Percentiles rank a stretch among this genome's conserved stretches.
Conservation (phyloP, 768 basidiomycete species). For the Wakefieldia striispora region DNA sequence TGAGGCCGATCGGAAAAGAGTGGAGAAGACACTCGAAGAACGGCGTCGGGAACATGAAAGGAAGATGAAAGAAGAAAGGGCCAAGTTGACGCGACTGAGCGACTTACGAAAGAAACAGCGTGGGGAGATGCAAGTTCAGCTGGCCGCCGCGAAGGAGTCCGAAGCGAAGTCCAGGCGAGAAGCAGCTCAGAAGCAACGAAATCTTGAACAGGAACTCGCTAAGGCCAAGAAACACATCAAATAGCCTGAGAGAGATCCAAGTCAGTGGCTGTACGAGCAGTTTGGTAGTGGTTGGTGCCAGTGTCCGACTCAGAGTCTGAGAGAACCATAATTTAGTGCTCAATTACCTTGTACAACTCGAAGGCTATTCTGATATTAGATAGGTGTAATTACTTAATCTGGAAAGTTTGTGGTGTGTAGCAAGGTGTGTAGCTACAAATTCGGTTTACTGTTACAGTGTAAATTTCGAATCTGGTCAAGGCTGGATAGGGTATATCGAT, state of each 20-base stretch:
- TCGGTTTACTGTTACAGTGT: too few relatives aligned
- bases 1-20: neutral
- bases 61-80: neutral
- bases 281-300: too few relatives aligned
- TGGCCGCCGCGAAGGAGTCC: neutral
- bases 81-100: neutral
- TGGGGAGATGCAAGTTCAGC: neutral
- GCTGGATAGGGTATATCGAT: too few relatives aligned
- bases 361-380: too few relatives aligned
- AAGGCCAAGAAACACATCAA: neutral
- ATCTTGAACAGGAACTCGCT: neutral
- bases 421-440: too few relatives aligned
- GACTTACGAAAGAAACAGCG: neutral
- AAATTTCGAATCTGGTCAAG: too few relatives aligned
- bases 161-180: neutral
- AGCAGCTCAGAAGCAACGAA: neutral
- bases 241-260: neutral
- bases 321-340: too few relatives aligned
- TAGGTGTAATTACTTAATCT: too few relatives aligned
- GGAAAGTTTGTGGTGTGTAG: too few relatives aligned
- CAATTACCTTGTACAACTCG: too few relatives aligned
- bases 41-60: neutral
- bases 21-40: constrained; percentile 3
- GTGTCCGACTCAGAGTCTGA: too few relatives aligned
- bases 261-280: too few relatives aligned